Percentiles rank a stretch among this genome's conserved stretches.
These are phyloP conservation scores for Metschnikowia similis DNA, from an alignment of 805 yeast genomes.

Conservation along the genomic window DNA sequence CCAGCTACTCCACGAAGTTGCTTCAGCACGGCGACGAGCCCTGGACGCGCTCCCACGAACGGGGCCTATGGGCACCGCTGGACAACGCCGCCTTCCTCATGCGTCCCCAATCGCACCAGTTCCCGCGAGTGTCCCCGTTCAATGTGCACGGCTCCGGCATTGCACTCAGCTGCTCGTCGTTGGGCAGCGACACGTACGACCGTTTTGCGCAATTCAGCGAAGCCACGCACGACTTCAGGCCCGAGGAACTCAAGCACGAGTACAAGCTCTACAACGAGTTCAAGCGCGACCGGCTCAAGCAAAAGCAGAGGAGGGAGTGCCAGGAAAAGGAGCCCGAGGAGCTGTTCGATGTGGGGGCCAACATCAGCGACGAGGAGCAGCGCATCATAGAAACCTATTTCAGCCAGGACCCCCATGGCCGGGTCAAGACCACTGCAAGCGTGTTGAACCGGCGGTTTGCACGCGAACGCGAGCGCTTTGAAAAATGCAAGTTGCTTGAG, in stretches of 20 bases:
- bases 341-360: background rate
- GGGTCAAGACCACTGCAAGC: constrained; percentile 33
- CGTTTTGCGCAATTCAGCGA: background rate
- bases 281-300: constrained; percentile 1
- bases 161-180: background rate
- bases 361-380: background rate
- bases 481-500: background rate
- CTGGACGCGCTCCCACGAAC: background rate
- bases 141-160: background rate
- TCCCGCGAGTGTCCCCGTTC: background rate
- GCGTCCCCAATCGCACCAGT: background rate
- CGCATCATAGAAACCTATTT: constrained; percentile 25
- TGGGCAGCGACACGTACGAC: background rate
- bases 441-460: constrained; percentile 24
- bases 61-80: background rate
- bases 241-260: constrained; percentile 1
- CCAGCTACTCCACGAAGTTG: background rate
- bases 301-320: background rate
- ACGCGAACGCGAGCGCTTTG: background rate
- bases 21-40: background rate
- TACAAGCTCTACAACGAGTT: background rate
- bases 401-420: constrained; percentile 33
- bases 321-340: background rate
- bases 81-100: background rate
- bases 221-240: background rate